phyloP scores from a whole-genome alignment of 768 basidiomycete genomes.

The Boletus sensibilis region DNA sequence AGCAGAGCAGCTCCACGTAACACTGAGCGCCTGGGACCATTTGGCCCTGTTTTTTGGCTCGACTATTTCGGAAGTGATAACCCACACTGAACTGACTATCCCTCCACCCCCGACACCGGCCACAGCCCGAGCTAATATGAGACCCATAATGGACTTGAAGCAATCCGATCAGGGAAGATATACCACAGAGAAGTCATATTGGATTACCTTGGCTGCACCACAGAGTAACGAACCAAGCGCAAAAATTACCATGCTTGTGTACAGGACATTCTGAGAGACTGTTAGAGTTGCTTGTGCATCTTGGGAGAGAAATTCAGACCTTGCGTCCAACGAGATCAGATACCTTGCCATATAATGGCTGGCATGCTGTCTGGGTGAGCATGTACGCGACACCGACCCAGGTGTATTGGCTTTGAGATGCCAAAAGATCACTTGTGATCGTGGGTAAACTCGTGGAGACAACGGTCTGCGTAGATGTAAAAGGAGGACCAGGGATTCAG shows the following conservation, averaged over 20 bases:
- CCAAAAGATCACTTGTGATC: constrained; percentile 66
- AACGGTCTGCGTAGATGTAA: constrained; percentile 46
- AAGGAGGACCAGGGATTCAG: not conserved
- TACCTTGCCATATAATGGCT: constrained; percentile 77
- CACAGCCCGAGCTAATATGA: constrained; percentile 62
- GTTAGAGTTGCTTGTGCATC: constrained; percentile 3
- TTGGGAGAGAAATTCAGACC: constrained; percentile 40
- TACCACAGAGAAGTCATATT: constrained; percentile 15
- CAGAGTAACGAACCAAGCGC: constrained; percentile 77
- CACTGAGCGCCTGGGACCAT: constrained; percentile 82
- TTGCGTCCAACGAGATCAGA: constrained; percentile 81
- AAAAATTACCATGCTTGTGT: constrained; percentile 72
- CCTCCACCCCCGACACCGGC: constrained; percentile 87
- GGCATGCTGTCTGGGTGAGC: constrained; percentile 82
- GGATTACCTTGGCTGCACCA: constrained; percentile 63
- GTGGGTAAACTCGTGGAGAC: constrained; percentile 85
- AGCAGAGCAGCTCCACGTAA: constrained; percentile 87
- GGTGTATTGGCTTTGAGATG: constrained; percentile 71
- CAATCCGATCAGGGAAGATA: constrained; percentile 19
- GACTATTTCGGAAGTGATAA: constrained; percentile 83
- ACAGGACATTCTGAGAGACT: constrained; percentile 56
- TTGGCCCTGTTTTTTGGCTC: constrained; percentile 66
- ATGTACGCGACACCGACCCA: constrained; percentile 87
- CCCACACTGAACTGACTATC: constrained; percentile 83
- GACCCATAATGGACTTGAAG: constrained; percentile 47